Evolutionary conservation across 305 asterid genomes (phyloP), one percentile per base, ranked within the genome.

Genomic region (Andrographis paniculata): DNA sequence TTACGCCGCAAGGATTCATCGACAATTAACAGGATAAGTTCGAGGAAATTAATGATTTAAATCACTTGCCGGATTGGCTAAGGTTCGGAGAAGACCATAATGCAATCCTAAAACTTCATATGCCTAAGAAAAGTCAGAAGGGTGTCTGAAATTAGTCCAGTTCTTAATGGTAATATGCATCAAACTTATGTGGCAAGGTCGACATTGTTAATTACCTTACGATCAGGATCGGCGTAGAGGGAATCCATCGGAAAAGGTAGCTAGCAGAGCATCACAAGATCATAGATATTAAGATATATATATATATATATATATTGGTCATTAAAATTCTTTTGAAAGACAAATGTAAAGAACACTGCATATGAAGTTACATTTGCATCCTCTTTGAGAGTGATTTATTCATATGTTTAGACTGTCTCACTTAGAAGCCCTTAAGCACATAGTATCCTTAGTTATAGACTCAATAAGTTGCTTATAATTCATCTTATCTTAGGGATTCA

Each of bases 51-150:
- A n/a, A n/a, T n/a, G 10, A 10, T 10, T 10, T 5, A 0, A 27
- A 10, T 80, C 94, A 61, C 91, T 87, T 11, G 87, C 94, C 37
- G 83, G 82, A 73, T 80, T 80, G 80, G 83, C 63, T 67, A 87
- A 87, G 61, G 91, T 84, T 21, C 91, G 88, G 20, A 84, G 61
- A 45, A 87, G 10, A 14, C 96, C 95, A 49, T 70, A 87, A 61
- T 84, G 79, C 78, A 84, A 72, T 66, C 94, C 95, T 64, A 87
- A 56, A 59, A 78, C 71, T 42, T 84, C 77, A 48, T 84, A 87
- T 21, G 94, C 94, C 95, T 78, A 78, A 65, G 52, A 61, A 4
- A 9, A 33, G 33, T 20, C 24, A 53, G 15, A 4, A 55, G 14
- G 56, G 36, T 12, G 39, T 63, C 12, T 44, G 33, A 20, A 51